Conservation (phyloP, 2,329 filamentous ascomycete species). For the Scortechinia acanthostroma region DNA sequence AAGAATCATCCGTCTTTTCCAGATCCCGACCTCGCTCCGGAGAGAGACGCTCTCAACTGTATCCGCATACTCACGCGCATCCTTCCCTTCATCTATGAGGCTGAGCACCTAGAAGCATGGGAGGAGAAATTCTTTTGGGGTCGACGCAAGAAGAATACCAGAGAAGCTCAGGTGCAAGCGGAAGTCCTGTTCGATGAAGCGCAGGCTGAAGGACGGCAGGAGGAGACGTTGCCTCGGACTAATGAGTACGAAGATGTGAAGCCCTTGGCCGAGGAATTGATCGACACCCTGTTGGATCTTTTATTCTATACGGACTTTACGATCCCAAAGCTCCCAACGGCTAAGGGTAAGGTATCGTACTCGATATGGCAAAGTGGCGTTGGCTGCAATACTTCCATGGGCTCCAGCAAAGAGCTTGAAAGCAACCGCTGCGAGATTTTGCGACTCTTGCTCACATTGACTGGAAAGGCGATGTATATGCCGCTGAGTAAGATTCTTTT, state of each 20-base stretch:
- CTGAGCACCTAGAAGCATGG: constrained; percentile 75
- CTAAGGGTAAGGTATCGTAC: constrained; percentile 77
- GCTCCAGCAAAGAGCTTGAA: constrained; percentile 85
- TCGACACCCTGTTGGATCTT: constrained; percentile 81
- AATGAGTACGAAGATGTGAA: constrained; percentile 75
- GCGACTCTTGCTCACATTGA: constrained; percentile 75
- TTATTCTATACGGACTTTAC: constrained; percentile 90
- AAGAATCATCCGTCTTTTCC: constrained; percentile 88
- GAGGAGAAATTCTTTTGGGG: constrained; percentile 93
- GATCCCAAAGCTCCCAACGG: constrained; percentile 63
- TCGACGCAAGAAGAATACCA: constrained; percentile 63
- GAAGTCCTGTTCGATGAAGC: constrained; percentile 82
- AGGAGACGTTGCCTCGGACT: constrained; percentile 31
- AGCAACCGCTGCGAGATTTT: constrained; percentile 87
- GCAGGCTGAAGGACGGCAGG: constrained; percentile 40
- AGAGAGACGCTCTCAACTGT: constrained; percentile 91
- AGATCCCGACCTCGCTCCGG: constrained; percentile 70
- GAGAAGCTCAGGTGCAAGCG: constrained; percentile 48
- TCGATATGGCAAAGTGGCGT: constrained; percentile 98
- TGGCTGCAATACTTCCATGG: constrained; percentile 82
- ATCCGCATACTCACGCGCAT: constrained; percentile 83
- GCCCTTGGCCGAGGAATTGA: constrained; percentile 83
- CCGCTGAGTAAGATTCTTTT: constrained; percentile 41
- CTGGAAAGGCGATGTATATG: constrained; percentile 90
- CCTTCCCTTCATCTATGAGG: constrained; percentile 86